Evolutionary conservation across 139 green algal species (phyloP), one percentile per base, ranked within the genome.

Genomic region (Choricystis sp.): DNA sequence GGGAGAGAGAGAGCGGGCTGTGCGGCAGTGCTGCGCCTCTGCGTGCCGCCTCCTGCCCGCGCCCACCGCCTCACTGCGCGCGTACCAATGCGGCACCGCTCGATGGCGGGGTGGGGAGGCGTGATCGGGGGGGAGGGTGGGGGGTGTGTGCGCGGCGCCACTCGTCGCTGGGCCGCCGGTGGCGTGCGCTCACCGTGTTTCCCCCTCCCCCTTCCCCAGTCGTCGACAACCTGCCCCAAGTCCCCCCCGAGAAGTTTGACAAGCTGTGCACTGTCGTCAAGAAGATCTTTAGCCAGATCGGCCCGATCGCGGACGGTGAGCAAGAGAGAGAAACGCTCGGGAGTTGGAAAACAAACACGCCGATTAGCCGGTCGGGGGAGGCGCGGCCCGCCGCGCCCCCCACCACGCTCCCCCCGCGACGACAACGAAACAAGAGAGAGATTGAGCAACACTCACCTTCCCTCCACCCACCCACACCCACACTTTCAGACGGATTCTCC

Each of bases 211-310:
- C 28, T 9, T 1, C 2, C 65, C 69, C 81, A 94, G 90, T 97
- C 22, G 88, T 98, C 25, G 86, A 95, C 66, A 90, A 94, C 72
- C 69, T 98, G 60, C 94, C 94, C 3, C 67, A 86, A 48, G 87
- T 97, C 22, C 66, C 74, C 3, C 66, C 78, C 20, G 90, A 94
- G 60, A 99, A 99, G 78, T 84, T 84, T 49, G 92, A 95, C 0
- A 99, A 98, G 81, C 85, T 99, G 49, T 70, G 71, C 4, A 79
- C 61, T 25, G 86, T 98, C 40, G 64, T 98, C 3, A 83, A 74
- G 49, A 96, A 92, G 69, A 86, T 98, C 29, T 93, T 90, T 66
- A 62, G 74, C 57, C 83, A 91, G 61, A 82, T 90, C 26, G 93
- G 91, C 26, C 76, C 64, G 60, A 81, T 98, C 30, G 69, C 82